Percentiles rank a stretch among this genome's conserved stretches.
These are phyloP conservation scores for Nigrospora osmanthi DNA, from an alignment of 2,329 filamentous ascomycete genomes.

Conservation along the genomic window DNA sequence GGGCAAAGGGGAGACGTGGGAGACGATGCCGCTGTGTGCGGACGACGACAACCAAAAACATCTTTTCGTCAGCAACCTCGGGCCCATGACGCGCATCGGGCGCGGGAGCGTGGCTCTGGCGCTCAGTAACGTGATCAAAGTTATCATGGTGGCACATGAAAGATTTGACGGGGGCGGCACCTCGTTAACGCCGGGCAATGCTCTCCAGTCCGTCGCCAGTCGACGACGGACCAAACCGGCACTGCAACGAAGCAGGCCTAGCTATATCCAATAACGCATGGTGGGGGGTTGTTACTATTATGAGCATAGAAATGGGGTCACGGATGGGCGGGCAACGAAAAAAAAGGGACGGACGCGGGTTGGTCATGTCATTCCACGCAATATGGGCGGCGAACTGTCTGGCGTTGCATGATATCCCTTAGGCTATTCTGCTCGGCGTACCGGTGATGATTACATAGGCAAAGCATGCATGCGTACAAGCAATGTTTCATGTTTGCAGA, in stretches of 20 bases:
- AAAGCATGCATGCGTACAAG: too few species aligned
- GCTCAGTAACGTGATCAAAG: conserved; percentile 65
- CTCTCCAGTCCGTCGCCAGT: conserved; percentile 26
- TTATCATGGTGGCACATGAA: conserved; percentile 60
- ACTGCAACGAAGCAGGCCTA: background rate
- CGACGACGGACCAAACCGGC: conserved; percentile 19
- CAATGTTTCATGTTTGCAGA: too few species aligned
- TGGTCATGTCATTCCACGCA: too few species aligned
- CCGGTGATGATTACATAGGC: too few species aligned
- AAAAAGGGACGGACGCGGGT: too few species aligned
- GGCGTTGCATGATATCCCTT: conserved; percentile 2
- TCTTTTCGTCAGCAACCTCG: conserved; percentile 58
- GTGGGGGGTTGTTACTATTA: too few species aligned
- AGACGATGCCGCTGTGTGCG: conserved; percentile 35
- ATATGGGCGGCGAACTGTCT: background rate
- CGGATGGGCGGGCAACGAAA: too few species aligned
- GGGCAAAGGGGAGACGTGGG: conserved; percentile 33
- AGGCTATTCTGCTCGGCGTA: background rate
- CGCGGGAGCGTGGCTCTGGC: conserved; percentile 59
- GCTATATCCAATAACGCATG: background rate
- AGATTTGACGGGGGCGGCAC: conserved; percentile 42
- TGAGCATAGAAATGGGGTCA: too few species aligned
- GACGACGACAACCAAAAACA: conserved; percentile 35
- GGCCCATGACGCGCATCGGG: conserved; percentile 57
- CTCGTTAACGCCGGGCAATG: conserved; percentile 17